phyloP scores from a whole-genome alignment of 345 rosid species.

The Acer yangbiense region DNA sequence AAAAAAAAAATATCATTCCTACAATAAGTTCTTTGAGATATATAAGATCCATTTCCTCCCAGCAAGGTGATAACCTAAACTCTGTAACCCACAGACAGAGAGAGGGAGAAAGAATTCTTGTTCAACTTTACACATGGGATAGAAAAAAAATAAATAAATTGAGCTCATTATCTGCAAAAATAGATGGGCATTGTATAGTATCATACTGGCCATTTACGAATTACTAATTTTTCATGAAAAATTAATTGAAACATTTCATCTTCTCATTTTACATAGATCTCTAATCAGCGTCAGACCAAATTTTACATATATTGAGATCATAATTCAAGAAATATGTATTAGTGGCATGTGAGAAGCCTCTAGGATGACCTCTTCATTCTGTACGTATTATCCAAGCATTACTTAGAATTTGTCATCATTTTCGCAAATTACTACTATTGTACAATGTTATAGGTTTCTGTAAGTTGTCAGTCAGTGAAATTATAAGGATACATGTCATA shows the following conservation, averaged over 20 bases:
- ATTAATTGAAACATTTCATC: background rate
- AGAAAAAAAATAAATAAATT: background rate
- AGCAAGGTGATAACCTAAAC: background rate
- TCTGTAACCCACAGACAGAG: background rate
- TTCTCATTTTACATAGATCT: background rate
- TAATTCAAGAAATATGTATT: too few species aligned
- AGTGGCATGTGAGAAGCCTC: too few species aligned
- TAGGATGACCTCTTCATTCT: too few species aligned
- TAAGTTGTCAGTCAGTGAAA: background rate
- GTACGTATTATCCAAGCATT: too few species aligned
- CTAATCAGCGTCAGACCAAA: background rate
- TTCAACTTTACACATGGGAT: background rate
- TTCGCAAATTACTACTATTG: background rate
- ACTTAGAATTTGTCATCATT: too few species aligned
- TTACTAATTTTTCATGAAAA: background rate
- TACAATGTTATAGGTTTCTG: background rate
- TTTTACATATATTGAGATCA: too few species aligned
- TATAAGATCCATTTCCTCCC: background rate
- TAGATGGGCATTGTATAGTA: background rate
- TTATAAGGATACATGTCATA: background rate
- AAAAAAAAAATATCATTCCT: background rate
- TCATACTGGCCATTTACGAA: background rate
- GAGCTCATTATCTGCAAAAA: background rate
- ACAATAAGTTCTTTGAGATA: background rate
- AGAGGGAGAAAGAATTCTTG: background rate